phyloP scores from a whole-genome alignment of 352 stramenopile species.

The Globisporangium parvum region DNA sequence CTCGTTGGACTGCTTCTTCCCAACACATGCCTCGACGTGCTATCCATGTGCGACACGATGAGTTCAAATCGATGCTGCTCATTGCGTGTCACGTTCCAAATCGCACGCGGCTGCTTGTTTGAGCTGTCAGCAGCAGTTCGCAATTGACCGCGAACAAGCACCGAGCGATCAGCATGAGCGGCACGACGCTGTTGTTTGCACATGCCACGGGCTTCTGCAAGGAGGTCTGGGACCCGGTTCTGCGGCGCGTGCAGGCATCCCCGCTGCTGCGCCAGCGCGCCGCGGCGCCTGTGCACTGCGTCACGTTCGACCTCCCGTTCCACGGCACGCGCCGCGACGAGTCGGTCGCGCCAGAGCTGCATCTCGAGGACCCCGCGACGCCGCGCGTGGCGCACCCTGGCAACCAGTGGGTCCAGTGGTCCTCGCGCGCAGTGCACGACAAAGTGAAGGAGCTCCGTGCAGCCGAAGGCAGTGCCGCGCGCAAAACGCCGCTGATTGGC shows the following conservation, averaged over 20 bases:
- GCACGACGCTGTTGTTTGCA: slow-evolving; percentile 39
- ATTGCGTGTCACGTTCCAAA: too few relatives aligned
- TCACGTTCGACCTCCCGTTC: slow-evolving; percentile 44
- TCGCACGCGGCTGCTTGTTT: too few relatives aligned
- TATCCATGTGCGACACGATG: too few relatives aligned
- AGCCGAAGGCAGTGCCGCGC: background rate
- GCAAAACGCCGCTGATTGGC: slow-evolving; percentile 29
- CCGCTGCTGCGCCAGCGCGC: slow-evolving; percentile 18
- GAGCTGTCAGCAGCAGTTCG: too few relatives aligned
- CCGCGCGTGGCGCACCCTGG: slow-evolving; percentile 32
- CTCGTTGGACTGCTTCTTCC: too few relatives aligned
- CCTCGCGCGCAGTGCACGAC: slow-evolving; percentile 18
- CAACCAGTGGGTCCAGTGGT: slow-evolving; percentile 17
- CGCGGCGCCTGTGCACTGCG: slow-evolving; percentile 13
- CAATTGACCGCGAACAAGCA: too few relatives aligned
- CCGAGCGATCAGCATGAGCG: too few relatives aligned
- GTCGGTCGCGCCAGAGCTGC: slow-evolving; percentile 14
- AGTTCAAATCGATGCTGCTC: too few relatives aligned
- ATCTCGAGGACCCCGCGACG: slow-evolving; percentile 9
- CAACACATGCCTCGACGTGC: too few relatives aligned
- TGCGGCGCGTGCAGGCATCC: slow-evolving; percentile 22
- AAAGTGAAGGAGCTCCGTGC: slow-evolving; percentile 16
- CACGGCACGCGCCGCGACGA: slow-evolving; percentile 44
- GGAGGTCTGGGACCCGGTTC: slow-evolving; percentile 42
- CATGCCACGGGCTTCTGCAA: slow-evolving; percentile 45